Evolutionary conservation across 805 yeast species (phyloP).

Genomic region (Candida sithepensis): DNA sequence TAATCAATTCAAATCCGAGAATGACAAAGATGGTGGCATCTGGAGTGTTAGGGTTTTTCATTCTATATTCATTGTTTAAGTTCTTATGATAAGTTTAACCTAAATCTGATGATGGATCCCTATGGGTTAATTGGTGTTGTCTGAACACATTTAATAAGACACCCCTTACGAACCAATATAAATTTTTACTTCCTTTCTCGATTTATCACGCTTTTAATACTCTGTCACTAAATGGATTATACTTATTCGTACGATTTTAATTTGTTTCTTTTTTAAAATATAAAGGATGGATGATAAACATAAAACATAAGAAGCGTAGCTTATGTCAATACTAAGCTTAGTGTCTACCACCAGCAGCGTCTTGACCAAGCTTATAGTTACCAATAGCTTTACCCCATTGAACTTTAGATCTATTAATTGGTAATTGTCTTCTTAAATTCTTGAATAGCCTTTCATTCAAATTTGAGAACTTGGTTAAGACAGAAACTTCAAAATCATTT

Average conservation of each 20-base stretch:
- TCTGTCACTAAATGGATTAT: no score
- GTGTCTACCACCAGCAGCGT: conserved; percentile 50
- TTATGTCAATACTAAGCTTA: no score
- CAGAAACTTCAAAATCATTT: conserved; percentile 50
- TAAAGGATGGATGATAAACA: no score
- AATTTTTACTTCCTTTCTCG: no score
- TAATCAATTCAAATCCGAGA: conserved; percentile 56
- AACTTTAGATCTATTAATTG: conserved; percentile 85
- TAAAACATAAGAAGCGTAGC: no score
- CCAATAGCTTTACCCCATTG: conserved; percentile 96
- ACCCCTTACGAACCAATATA: no score
- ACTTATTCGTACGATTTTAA: not conserved
- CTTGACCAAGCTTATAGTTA: conserved; percentile 81
- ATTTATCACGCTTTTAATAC: no score
- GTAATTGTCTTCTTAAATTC: conserved; percentile 82
- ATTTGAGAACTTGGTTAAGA: conserved; percentile 61
- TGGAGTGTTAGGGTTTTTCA: conserved; percentile 50
- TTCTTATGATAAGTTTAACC: conserved; percentile 35
- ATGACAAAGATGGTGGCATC: conserved; percentile 57
- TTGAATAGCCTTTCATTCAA: conserved; percentile 83
- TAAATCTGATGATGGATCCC: no score
- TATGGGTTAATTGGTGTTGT: no score
- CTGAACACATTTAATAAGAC: no score
- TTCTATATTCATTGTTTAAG: conserved; percentile 53
- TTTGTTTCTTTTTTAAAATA: no score